Base-by-base conservation (phyloP, 2,329 filamentous ascomycete species). In the Aquanectria penicillioides region DNA sequence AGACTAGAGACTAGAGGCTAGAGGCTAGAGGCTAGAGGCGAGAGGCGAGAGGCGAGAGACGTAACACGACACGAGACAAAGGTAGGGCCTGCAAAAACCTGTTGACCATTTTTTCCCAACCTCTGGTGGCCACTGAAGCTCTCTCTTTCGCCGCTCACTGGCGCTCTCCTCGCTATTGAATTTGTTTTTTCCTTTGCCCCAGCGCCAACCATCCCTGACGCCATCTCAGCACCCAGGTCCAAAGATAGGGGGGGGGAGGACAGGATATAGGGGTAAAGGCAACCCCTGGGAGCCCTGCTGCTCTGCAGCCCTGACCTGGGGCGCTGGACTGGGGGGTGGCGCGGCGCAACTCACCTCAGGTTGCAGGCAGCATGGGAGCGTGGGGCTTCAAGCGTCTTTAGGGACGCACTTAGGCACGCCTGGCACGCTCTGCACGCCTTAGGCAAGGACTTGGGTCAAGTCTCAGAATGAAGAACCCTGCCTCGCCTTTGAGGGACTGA, bases 201-300 rank as follows among this genome's bases (percentile, higher is more conserved):
- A 49, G 48, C 29, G 18, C 56, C 23, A 60, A 50, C 57, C 51
- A 57, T 60, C 66, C 66, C 64, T 68, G 64, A 50, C 64, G 60
- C 55, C 63, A 43, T 34, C 57, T 37, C 50, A 50, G 60, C 66
- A 61, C 60, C 34, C 41, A 58, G 57, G 38, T 54, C 54, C 55
- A 57, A 59, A 51, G 51, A 64, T 64, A 68, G 63, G 65, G 64
- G 66, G 61, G 63, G 56, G 44, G 55, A 63, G 9, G 41, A 33
- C 41, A 49, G 43, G 41, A 49, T 48, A 59, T 59, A 59, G 56
- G 56, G 56, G 56, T 54, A 54, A 26, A 36, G 17, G 41, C 26
- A 25, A 38, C 55, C 55, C 47, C 38, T 53, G 56, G 38, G 37
- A n/a, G 37, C 18, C 37, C 33, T 38, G 28, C 28, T 29, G 53